phyloP scores from a whole-genome alignment of 371 early-diverging fungal species.

The Zychaea mexicana region DNA sequence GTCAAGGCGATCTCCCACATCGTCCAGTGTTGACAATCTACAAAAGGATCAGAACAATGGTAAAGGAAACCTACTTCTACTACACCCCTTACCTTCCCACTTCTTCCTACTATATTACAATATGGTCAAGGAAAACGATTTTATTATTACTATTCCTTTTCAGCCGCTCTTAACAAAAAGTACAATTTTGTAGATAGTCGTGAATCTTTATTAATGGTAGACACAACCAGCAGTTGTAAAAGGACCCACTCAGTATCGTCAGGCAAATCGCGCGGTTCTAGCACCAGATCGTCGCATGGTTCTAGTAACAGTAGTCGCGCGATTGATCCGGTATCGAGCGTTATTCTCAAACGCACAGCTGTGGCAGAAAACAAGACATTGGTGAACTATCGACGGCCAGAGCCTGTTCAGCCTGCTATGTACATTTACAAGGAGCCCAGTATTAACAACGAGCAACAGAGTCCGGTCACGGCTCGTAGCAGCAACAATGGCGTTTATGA shows the following conservation, averaged over 20 bases:
- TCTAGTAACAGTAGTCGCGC: neutral
- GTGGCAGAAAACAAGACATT: neutral
- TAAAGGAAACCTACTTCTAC: neutral
- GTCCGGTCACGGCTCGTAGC: no score
- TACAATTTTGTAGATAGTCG: neutral
- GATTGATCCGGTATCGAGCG: neutral
- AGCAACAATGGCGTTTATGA: neutral
- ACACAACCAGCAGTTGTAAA: neutral
- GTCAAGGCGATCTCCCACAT: neutral
- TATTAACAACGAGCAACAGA: neutral
- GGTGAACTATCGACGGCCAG: slow-evolving; percentile 1
- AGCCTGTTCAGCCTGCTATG: neutral
- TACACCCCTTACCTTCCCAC: neutral
- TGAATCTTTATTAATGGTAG: neutral
- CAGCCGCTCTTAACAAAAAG: no score
- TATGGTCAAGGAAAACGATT: no score
- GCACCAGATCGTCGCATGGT: neutral
- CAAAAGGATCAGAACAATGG: neutral
- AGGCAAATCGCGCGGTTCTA: neutral
- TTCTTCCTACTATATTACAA: neutral
- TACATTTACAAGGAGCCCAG: slow-evolving; percentile 5
- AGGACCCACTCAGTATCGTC: neutral
- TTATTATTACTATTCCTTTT: no score
- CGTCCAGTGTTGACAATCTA: neutral
- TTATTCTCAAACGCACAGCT: neutral